These are phyloP conservation scores for Euphorbia peplus DNA, from an alignment of 345 rosid species.

Conservation along the genomic window DNA sequence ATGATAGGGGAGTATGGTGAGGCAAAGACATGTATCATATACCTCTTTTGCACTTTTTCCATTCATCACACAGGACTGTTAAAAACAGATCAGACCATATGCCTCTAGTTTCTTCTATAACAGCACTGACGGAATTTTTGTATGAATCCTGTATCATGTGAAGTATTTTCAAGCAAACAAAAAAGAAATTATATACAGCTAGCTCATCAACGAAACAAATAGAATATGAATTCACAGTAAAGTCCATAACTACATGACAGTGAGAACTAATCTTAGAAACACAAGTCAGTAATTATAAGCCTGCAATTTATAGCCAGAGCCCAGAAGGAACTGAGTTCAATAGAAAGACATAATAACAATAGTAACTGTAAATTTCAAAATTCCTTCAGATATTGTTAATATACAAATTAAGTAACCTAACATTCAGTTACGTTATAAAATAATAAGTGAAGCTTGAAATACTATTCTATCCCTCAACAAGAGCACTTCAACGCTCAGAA, in stretches of 20 bases:
- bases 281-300: background rate
- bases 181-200: background rate
- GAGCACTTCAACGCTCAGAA: background rate
- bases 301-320: background rate
- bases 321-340: background rate
- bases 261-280: background rate
- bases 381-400: background rate
- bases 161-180: slow-evolving; percentile 5
- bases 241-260: background rate
- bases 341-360: background rate
- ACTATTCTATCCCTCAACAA: background rate
- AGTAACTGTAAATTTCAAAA: background rate
- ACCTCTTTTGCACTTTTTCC: slow-evolving; percentile 98
- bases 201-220: background rate
- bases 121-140: slow-evolving; percentile 47
- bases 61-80: slow-evolving; percentile 70
- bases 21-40: slow-evolving; percentile 21
- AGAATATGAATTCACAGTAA: background rate
- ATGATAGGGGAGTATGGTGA: slow-evolving; percentile 14
- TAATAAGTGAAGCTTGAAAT: background rate
- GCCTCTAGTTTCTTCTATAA: slow-evolving; percentile 66
- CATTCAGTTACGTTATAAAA: background rate
- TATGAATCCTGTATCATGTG: slow-evolving; percentile 58
- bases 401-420: background rate
- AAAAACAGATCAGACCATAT: slow-evolving; percentile 81